Conservation (phyloP, 2,329 filamentous ascomycete genomes). For the Whalleya microplaca region DNA sequence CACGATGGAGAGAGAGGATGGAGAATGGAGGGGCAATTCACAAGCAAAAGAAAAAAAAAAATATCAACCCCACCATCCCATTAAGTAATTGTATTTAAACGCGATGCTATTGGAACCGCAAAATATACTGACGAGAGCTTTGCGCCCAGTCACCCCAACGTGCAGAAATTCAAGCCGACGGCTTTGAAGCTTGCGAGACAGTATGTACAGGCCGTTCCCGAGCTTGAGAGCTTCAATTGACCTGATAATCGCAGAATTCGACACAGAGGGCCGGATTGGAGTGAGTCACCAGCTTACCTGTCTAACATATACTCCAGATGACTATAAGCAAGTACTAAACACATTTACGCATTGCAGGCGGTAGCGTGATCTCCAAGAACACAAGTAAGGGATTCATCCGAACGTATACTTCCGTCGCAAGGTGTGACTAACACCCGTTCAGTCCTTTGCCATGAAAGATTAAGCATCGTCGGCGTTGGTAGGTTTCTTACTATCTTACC, state of each 20-base stretch:
- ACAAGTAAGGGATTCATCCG: conserved; percentile 71
- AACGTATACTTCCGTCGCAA: conserved; percentile 2
- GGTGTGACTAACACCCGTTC: conserved; percentile 37
- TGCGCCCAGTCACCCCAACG: conserved; percentile 77
- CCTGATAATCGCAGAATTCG: conserved; percentile 68
- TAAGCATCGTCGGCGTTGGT: conserved; percentile 98
- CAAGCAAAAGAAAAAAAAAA: conserved; percentile 30
- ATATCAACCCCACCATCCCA: conserved; percentile 37
- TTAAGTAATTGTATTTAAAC: conserved; percentile 17
- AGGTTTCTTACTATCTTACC: conserved; percentile 43
- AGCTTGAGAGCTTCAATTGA: conserved; percentile 40
- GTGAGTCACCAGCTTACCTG: conserved; percentile 72
- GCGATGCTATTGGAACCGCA: conserved; percentile 23
- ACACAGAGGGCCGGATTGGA: conserved; percentile 98
- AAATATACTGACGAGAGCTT: conserved; percentile 18
- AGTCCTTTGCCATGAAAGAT: conserved; percentile 96
- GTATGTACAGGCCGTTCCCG: conserved; percentile 58
- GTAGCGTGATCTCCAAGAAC: conserved; percentile 85
- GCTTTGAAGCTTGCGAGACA: conserved; percentile 92
- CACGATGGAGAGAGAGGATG: too few species aligned
- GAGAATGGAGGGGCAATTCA: conserved; percentile 44
- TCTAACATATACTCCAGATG: conserved; percentile 32
- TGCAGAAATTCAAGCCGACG: conserved; percentile 93
- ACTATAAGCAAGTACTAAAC: conserved; percentile 26
- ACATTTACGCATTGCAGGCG: conserved; percentile 58